Evolutionary conservation across 1,284 basidiomycete species (phyloP).

Genomic region (Irpex sp.): DNA sequence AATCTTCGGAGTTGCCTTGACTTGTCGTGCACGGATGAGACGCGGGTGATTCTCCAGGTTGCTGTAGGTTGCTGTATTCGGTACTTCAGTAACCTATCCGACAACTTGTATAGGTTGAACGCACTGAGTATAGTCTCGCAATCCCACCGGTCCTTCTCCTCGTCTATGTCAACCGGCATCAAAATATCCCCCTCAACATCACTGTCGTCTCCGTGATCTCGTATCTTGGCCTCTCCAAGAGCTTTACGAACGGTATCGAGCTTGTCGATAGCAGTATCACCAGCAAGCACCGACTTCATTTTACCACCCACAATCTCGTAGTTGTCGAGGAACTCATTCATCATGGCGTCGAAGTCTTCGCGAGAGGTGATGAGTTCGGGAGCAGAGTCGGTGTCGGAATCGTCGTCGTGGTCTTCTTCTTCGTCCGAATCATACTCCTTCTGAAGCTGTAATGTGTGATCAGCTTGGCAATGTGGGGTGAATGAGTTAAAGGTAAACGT

Average conservation of each 20-base stretch:
- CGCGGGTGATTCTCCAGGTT: slow-evolving; percentile 94
- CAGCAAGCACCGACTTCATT: slow-evolving; percentile 71
- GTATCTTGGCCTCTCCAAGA: slow-evolving; percentile 67
- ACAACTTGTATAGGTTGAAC: slow-evolving; percentile 26
- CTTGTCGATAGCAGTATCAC: slow-evolving; percentile 73
- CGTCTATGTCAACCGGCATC: slow-evolving; percentile 51
- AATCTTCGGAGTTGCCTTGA: slow-evolving; percentile 59
- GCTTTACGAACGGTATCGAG: slow-evolving; percentile 75
- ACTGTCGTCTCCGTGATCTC: slow-evolving; percentile 31
- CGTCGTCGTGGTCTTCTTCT: slow-evolving; percentile 43
- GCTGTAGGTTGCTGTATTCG: slow-evolving; percentile 82
- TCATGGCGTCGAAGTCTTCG: slow-evolving; percentile 87
- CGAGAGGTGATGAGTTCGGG: slow-evolving; percentile 77
- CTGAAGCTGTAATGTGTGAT: slow-evolving; percentile 47
- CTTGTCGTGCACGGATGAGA: slow-evolving; percentile 67
- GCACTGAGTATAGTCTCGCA: slow-evolving; percentile 90
- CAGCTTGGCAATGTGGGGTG: neutral
- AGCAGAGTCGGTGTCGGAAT: slow-evolving; percentile 55
- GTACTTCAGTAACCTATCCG: neutral
- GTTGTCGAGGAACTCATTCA: slow-evolving; percentile 92
- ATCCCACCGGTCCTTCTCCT: slow-evolving; percentile 85
- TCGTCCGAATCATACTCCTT: slow-evolving; percentile 73
- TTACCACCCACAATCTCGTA: slow-evolving; percentile 93
- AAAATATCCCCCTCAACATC: slow-evolving; percentile 48
- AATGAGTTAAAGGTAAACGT: slow-evolving; percentile 18